Evolutionary conservation across 352 stramenopile species (phyloP), one percentile per base, ranked within the genome.

Genomic region (Pythium sp.): DNA sequence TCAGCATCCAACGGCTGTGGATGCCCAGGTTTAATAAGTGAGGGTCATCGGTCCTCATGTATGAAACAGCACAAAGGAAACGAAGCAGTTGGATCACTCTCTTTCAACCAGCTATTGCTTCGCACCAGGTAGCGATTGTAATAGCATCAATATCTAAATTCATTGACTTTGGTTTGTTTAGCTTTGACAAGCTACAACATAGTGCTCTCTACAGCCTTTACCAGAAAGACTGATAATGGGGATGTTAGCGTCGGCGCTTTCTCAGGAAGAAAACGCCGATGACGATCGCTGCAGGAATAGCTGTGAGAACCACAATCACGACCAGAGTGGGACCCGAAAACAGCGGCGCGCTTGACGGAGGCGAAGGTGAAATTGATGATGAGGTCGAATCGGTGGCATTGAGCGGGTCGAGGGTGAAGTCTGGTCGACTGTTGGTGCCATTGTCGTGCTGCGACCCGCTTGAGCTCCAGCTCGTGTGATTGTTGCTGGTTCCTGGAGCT

Each of bases 291-390:
- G 49, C 61, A 0, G 67, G 67, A 0, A 72, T 20, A 18, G 38
- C 61, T 0, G 56, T 64, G 55, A 72, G 67, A 26, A 72, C n/a
- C 41, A 72, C 67, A 32, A 72, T 68, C 36, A 22, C 22, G 3
- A 55, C 67, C 5, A 72, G 26, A 43, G 30, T 57, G 9, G 60
- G 56, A 24, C 61, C 55, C 1, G 67, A 43, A n/a, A 72, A 61
- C 18, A 72, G 51, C 47, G 58, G 67, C n/a, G 14, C 28, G 14
- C 51, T 47, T 24, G 28, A 11, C 34, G 24, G 24, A 26, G 24
- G 24, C 24, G 53, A 1, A 11, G 62, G 30, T 26, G 47, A 28
- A 43, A 20, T n/a, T 49, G 47, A 15, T 20, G n/a, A 30, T 14
- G 58, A 22, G 2, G 24, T 30, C 20, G 22, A 1, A n/a, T 53